These are phyloP conservation scores for Phytophthora pseudosyringae DNA, from an alignment of 352 stramenopile species.

Conservation along the genomic window DNA sequence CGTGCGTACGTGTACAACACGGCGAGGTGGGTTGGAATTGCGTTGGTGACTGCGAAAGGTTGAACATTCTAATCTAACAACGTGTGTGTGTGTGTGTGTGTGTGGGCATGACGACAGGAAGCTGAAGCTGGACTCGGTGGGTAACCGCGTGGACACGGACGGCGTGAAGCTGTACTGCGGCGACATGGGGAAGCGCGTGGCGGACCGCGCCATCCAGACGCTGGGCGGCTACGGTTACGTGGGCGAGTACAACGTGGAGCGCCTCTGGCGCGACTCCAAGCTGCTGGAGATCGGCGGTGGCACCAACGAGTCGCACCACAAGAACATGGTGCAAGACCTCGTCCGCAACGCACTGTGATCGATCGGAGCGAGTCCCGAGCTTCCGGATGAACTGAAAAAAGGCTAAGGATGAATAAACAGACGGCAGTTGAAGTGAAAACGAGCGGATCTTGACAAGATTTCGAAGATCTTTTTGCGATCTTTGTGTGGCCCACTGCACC, in stretches of 20 bases:
- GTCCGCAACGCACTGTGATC: conserved; percentile 39
- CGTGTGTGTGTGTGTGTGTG: neutral
- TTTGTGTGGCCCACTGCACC: conserved; percentile 14
- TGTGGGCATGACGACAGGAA: conserved; percentile 54
- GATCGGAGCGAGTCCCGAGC: neutral
- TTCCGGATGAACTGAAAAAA: neutral
- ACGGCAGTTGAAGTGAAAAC: neutral
- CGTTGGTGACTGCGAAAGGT: neutral
- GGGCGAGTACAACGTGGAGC: conserved; percentile 98
- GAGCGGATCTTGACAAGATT: conserved; percentile 21
- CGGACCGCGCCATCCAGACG: conserved; percentile 97
- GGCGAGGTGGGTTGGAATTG: conserved; percentile 60
- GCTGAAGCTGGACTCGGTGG: conserved; percentile 94
- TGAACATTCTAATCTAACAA: neutral
- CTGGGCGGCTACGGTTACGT: conserved; percentile 99
- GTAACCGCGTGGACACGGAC: conserved; percentile 98
- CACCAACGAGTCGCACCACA: conserved; percentile 99
- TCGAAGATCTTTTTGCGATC: conserved; percentile 36
- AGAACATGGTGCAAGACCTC: conserved; percentile 96
- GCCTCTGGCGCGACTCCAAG: conserved; percentile 98
- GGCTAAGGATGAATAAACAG: neutral
- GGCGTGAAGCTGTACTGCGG: conserved; percentile 99
- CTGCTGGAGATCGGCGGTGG: conserved; percentile 99
- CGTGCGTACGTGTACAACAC: conserved; percentile 97
- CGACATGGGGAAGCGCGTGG: conserved; percentile 97